A percentile compares a stretch with the other conserved stretches of the same genome.
These are phyloP conservation scores for Diaporthe vaccinii DNA, from an alignment of 2,329 filamentous ascomycete genomes.

Conservation along the genomic window DNA sequence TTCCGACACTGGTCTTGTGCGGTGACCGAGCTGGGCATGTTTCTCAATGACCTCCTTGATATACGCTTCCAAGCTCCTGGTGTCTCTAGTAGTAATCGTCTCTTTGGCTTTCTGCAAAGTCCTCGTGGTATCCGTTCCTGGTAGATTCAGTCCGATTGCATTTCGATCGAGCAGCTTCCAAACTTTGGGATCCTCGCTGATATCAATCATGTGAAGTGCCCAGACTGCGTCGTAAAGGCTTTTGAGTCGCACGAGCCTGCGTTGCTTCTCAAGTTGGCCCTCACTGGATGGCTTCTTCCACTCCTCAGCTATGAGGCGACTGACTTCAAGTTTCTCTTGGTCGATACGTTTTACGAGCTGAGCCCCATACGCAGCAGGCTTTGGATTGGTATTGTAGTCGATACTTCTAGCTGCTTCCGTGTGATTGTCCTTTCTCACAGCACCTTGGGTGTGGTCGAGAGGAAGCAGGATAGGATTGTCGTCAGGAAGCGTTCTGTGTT, in stretches of 20 bases:
- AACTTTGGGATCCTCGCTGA: not conserved
- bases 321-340: not conserved
- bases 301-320: not conserved
- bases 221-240: not conserved
- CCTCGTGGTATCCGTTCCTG: not conserved
- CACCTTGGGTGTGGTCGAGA: not conserved
- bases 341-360: not conserved
- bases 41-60: not conserved
- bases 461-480: not conserved
- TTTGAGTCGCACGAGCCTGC: not conserved
- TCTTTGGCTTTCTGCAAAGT: not conserved
- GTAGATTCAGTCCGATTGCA: not conserved
- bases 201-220: slow-evolving; percentile 2
- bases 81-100: not conserved
- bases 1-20: not conserved
- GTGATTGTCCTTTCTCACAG: too few relatives aligned
- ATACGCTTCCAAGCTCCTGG: not conserved
- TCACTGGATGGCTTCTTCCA: not conserved
- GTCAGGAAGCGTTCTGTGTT: too few relatives aligned
- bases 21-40: not conserved
- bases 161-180: not conserved
- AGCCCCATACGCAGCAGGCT: not conserved
- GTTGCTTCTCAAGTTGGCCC: not conserved
- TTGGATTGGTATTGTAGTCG: not conserved
- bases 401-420: not conserved